Conservation (phyloP, 192 early-diverging fungal genomes). For the Gonapodya prolifera region DNA sequence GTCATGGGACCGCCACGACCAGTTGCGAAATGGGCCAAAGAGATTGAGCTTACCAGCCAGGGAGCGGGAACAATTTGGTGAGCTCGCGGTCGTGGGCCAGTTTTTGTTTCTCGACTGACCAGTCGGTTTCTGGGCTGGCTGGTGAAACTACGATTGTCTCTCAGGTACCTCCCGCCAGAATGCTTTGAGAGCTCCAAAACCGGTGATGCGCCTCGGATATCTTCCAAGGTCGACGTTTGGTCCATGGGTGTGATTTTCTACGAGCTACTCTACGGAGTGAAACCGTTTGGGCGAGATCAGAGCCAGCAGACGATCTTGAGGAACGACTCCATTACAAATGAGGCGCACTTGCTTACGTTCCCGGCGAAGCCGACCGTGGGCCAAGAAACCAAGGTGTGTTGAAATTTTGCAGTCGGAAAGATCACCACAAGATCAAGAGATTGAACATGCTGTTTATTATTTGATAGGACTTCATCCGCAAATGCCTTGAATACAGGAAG, state of each 20-base stretch:
- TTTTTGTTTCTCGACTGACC: no score
- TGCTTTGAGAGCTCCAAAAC: slow-evolving; percentile 9
- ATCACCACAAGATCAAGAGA: no score
- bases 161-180: slow-evolving; percentile 16
- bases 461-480: slow-evolving; percentile 2
- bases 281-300: background rate
- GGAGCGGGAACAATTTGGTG: slow-evolving; percentile 17
- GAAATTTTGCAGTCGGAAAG: background rate
- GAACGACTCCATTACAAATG: slow-evolving; percentile 1
- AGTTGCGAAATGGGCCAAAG: background rate
- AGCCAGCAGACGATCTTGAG: background rate
- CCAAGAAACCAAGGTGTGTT: background rate
- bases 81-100: no score
- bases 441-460: background rate
- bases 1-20: background rate
- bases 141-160: no score
- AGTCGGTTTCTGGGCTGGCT: no score
- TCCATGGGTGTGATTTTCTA: background rate
- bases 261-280: background rate
- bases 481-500: background rate
- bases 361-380: slow-evolving; percentile 1
- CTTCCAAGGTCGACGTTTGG: slow-evolving; percentile 5
- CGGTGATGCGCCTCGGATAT: background rate
- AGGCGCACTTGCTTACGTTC: background rate
- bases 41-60: slow-evolving; percentile 19